phyloP scores from a whole-genome alignment of 345 rosid genomes.

The Noccaea caerulescens region DNA sequence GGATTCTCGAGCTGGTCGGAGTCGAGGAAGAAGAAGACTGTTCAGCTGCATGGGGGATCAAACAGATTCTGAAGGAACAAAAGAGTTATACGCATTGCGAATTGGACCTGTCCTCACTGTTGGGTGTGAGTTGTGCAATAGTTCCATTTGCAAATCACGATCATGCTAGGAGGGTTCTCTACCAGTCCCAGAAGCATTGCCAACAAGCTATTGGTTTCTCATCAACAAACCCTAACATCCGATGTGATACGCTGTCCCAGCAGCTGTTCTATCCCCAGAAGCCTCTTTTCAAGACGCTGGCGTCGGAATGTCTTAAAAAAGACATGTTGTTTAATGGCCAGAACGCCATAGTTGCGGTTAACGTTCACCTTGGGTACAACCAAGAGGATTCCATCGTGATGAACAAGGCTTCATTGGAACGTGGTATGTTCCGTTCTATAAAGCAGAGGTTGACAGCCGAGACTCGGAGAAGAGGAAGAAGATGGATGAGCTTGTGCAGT shows the following conservation, averaged over 20 bases:
- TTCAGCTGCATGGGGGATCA: slow-evolving; percentile 66
- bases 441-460: slow-evolving; percentile 83
- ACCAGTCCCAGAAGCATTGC: slow-evolving; percentile 85
- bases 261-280: slow-evolving; percentile 81
- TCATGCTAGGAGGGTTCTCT: slow-evolving; percentile 84
- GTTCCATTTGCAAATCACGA: slow-evolving; percentile 90
- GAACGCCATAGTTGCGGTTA: slow-evolving; percentile 90
- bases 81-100: slow-evolving; percentile 71
- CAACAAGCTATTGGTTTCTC: slow-evolving; percentile 91
- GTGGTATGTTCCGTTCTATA: slow-evolving; percentile 92
- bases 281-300: slow-evolving; percentile 75
- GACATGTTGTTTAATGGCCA: slow-evolving; percentile 77
- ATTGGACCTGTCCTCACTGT: slow-evolving; percentile 76
- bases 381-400: slow-evolving; percentile 92
- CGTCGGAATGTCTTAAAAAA: slow-evolving; percentile 71
- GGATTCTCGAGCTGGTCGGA: slow-evolving; percentile 71
- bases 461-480: slow-evolving; percentile 66
- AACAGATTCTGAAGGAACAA: slow-evolving; percentile 52
- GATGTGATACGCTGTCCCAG: slow-evolving; percentile 80
- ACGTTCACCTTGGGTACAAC: slow-evolving; percentile 88
- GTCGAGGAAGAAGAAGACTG: slow-evolving; percentile 93
- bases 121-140: slow-evolving; percentile 85
- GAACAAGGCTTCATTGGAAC: slow-evolving; percentile 86
- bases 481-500: slow-evolving; percentile 61
- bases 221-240: slow-evolving; percentile 72